A percentile compares a stretch with the other conserved stretches of the same genome.
These are phyloP conservation scores for Penicillium nucicola DNA, from an alignment of 495 filamentous ascomycete species.

Conservation along the genomic window DNA sequence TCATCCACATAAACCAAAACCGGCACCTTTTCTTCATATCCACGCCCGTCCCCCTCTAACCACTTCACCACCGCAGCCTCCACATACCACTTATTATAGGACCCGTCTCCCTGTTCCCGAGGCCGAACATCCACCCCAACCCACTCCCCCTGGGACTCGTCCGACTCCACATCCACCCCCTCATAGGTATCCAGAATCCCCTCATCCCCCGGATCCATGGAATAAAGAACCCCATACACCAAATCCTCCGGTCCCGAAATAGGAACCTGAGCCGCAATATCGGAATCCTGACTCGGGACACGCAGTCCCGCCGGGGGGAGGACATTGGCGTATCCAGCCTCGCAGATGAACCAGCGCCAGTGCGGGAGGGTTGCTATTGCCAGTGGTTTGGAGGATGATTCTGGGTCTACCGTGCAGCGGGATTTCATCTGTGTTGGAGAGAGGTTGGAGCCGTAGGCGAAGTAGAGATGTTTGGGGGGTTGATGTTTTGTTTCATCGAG, in stretches of 20 bases:
- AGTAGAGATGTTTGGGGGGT: slow-evolving; percentile 49
- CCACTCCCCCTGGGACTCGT: slow-evolving; percentile 1
- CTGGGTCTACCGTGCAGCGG: slow-evolving; percentile 54
- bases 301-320: slow-evolving; percentile 36
- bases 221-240: slow-evolving; percentile 62
- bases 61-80: slow-evolving; percentile 29
- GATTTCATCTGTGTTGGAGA: slow-evolving; percentile 61
- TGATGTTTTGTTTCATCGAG: neutral
- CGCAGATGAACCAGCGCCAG: slow-evolving; percentile 66
- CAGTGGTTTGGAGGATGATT: slow-evolving; percentile 44
- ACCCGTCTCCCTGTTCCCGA: slow-evolving; percentile 31
- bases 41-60: slow-evolving; percentile 23
- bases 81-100: slow-evolving; percentile 42
- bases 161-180: slow-evolving; percentile 32
- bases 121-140: slow-evolving; percentile 42
- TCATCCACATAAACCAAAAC: slow-evolving; percentile 61
- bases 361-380: slow-evolving; percentile 44
- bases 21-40: slow-evolving; percentile 8
- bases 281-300: slow-evolving; percentile 17
- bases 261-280: slow-evolving; percentile 16
- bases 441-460: slow-evolving; percentile 74
- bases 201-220: slow-evolving; percentile 41
- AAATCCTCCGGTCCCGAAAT: slow-evolving; percentile 23
- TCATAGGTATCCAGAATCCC: slow-evolving; percentile 40
- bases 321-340: slow-evolving; percentile 68